Evolutionary conservation across 2,329 filamentous ascomycete species (phyloP).

Genomic region (Hypomyces perniciosus): DNA sequence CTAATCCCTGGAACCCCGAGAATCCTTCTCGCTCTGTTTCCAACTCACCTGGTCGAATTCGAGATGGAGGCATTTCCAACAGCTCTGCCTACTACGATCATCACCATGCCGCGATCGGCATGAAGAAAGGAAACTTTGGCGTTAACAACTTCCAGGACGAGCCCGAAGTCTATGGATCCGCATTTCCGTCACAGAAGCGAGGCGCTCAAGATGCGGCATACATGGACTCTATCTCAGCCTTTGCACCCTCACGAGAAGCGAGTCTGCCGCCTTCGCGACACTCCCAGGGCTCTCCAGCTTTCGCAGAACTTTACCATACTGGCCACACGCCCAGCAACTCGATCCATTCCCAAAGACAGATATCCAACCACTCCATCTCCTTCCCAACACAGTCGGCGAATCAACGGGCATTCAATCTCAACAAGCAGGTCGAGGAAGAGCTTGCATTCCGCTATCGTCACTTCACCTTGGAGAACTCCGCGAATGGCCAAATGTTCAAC

Average conservation of each 20-base stretch:
- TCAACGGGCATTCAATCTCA: slow-evolving; percentile 31
- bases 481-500: slow-evolving; percentile 20
- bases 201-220: slow-evolving; percentile 35
- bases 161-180: slow-evolving; percentile 18
- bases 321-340: slow-evolving; percentile 39
- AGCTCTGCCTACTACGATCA: slow-evolving; percentile 40
- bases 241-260: slow-evolving; percentile 42
- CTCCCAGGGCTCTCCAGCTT: slow-evolving; percentile 38
- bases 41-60: slow-evolving; percentile 53
- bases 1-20: slow-evolving; percentile 55
- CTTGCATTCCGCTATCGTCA: slow-evolving; percentile 30
- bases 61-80: slow-evolving; percentile 41
- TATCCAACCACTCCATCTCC: slow-evolving; percentile 40
- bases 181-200: slow-evolving; percentile 27
- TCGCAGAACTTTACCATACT: slow-evolving; percentile 26
- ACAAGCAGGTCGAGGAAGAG: slow-evolving; percentile 34
- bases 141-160: slow-evolving; percentile 20
- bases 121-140: slow-evolving; percentile 25
- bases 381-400: slow-evolving; percentile 35
- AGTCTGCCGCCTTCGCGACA: slow-evolving; percentile 53
- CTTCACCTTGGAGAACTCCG: slow-evolving; percentile 29
- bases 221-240: slow-evolving; percentile 28
- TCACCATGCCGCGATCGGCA: slow-evolving; percentile 40
- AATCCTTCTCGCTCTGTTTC: slow-evolving; percentile 38
- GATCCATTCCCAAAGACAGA: slow-evolving; percentile 41